Base-by-base conservation (phyloP, 805 yeast genomes). In the Starmerella vitae region DNA sequence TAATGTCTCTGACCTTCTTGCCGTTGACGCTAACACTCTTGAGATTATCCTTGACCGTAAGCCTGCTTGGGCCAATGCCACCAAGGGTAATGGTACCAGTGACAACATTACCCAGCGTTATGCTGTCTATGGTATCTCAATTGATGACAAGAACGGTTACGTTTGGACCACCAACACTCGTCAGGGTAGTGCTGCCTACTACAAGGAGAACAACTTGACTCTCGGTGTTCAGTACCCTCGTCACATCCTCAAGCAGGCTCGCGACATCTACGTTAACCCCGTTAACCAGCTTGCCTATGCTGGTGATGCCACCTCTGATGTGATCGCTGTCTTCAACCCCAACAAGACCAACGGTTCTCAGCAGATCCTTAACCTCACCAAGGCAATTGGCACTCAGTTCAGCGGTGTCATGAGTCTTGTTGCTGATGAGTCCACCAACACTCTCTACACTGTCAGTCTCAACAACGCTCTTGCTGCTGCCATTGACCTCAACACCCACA, bases 111-210 rank as follows among this genome's bases (percentile, higher is more conserved):
- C 20, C 14, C 31, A 36, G 20, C 28, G 17, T n/a, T 37, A 25
- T 27, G 47, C 44, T 30, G 40, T 28, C 12, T 44, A 41, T 34
- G 41, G 47, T 17, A 31, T 41, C 33, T 34, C 10, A 20, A n/a
- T 27, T 15, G 47, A 44, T 19, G 17, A 25, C 15, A 29, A 26
- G 34, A 31, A 33, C 27, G 24, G 21, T 28, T 38, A 18, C 20
- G 31, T 44, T 13, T 44, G 44, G 44, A 33, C 30, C 7, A 41
- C 44, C 20, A 37, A 44, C 33, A 44, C 44, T 13, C 47, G 47
- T 20, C 34, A 36, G 29, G 33, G 34, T 33, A 37, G 44, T 10
- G 44, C 38, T 13, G 13, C 40, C 7, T 33, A 18, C 33, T 39
- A 44, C 36, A 33, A 27, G 14, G 36, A 24, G 21, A 18, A 10